Base-by-base conservation (phyloP, 2,329 filamentous ascomycete genomes). In the Exophiala viscosa region DNA sequence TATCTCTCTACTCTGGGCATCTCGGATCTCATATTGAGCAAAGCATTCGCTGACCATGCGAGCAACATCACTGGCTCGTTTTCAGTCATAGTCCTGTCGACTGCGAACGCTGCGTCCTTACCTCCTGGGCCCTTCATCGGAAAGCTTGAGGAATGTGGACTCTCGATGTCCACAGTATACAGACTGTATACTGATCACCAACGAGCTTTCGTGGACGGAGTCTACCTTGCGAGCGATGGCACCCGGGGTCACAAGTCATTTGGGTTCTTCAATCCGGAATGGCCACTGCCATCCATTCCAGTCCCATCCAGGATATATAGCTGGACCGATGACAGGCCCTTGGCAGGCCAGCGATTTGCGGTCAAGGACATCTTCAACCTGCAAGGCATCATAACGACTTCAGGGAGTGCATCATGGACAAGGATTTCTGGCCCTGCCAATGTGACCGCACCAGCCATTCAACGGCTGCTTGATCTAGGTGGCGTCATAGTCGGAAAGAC, bases 261-360 rank as follows among this genome's bases (percentile, higher is more conserved):
- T 47, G 38, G 13, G 20, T 9, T 31, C 17, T 38, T 43, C 44
- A 38, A 17, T 23, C 33, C 45, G 28, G 17, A 28, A 42, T 17
- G 18, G 15, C 33, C 20, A 28, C 7, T 45, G n/a, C 53, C 35
- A 1, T 15, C 38, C 11, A 53, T 61, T 15, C 48, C 59, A 14
- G 51, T 60, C 1, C 59, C 59, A 10, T 61, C 59, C 4, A 44
- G 52, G 23, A 33, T 61, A n/a, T 59, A 74, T 59, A 47, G 41
- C 33, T 40, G 32, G 38, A 40, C 23, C 14, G 49, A 52, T 34
- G 8, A 32, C 14, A 33, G 54, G 20, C 57, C 57, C 7, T 36
- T 61, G 3, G 50, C 54, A 23, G 59, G 59, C 15, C 41, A 55
- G 6, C 54, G 59, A 6, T 40, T 61, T 23, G 56, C 48, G 4